Percentiles rank a stretch among this genome's conserved stretches.
These are phyloP conservation scores for Cladochytrium replicatum DNA, from an alignment of 192 early-diverging fungal genomes.

Conservation along the genomic window DNA sequence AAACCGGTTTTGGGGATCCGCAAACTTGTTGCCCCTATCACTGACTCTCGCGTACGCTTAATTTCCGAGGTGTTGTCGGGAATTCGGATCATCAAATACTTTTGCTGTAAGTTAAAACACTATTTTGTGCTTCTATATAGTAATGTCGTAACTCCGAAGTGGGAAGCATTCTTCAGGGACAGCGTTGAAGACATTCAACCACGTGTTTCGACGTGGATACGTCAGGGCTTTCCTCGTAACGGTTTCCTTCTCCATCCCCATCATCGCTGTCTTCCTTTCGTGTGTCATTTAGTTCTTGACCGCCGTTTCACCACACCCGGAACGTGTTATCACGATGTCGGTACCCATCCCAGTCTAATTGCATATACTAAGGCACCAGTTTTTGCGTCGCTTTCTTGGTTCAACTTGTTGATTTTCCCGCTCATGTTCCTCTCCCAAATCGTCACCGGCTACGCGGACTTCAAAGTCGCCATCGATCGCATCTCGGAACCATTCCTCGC, in stretches of 20 bases:
- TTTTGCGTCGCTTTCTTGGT: slow-evolving; percentile 39
- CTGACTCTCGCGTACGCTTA: slow-evolving; percentile 62
- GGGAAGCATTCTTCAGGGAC: no score
- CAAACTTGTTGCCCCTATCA: slow-evolving; percentile 40
- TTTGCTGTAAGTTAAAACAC: slow-evolving; percentile 56
- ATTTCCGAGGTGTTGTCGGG: slow-evolving; percentile 59
- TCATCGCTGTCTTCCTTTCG: slow-evolving; percentile 25
- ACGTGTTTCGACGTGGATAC: slow-evolving; percentile 24
- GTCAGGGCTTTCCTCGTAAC: slow-evolving; percentile 31
- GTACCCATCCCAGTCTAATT: no score
- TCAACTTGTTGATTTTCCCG: slow-evolving; percentile 33
- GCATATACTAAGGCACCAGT: no score
- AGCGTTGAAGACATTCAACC: slow-evolving; percentile 25
- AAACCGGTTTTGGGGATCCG: slow-evolving; percentile 25
- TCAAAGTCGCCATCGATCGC: slow-evolving; percentile 36
- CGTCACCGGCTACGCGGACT: slow-evolving; percentile 35
- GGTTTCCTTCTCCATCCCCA: slow-evolving; percentile 36
- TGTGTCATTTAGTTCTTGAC: slow-evolving; percentile 35
- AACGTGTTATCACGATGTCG: no score
- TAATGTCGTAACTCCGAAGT: slow-evolving; percentile 40
- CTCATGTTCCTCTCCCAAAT: slow-evolving; percentile 45
- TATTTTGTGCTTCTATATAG: slow-evolving; percentile 65
- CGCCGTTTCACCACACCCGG: slow-evolving; percentile 13
- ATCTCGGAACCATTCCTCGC: slow-evolving; percentile 45
- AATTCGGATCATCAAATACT: slow-evolving; percentile 69